Evolutionary conservation across 192 early-diverging fungal species (phyloP).

Genomic region (Thamnidium elegans): DNA sequence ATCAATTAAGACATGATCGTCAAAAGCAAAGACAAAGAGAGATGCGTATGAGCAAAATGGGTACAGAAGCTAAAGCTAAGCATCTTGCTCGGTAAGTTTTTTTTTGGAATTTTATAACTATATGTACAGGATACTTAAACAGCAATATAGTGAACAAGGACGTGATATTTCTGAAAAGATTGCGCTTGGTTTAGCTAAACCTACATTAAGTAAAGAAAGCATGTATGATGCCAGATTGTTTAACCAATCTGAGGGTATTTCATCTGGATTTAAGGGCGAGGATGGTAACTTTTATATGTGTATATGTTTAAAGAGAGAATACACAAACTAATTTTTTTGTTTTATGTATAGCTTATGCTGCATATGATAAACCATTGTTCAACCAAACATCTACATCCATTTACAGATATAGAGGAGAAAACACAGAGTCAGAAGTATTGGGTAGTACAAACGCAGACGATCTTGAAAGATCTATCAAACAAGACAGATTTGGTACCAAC

Average conservation of each 20-base stretch:
- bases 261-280: slow-evolving; percentile 86
- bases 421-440: slow-evolving; percentile 54
- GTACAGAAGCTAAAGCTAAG: slow-evolving; percentile 81
- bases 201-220: slow-evolving; percentile 82
- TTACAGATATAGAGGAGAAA: slow-evolving; percentile 74
- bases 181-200: slow-evolving; percentile 93
- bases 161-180: slow-evolving; percentile 99
- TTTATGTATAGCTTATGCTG: slow-evolving; percentile 60
- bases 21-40: slow-evolving; percentile 86
- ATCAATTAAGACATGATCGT: slow-evolving; percentile 80
- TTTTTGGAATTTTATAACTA: not conserved
- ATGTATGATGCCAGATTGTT: slow-evolving; percentile 95
- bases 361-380: slow-evolving; percentile 98
- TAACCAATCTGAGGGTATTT: slow-evolving; percentile 84
- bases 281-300: slow-evolving; percentile 48
- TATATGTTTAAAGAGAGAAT: not conserved
- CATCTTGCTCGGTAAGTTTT: slow-evolving; percentile 55
- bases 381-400: slow-evolving; percentile 61
- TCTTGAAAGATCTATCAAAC: slow-evolving; percentile 65
- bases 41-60: slow-evolving; percentile 84
- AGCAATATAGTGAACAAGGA: slow-evolving; percentile 56
- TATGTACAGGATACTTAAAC: not conserved
- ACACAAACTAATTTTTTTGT: not conserved
- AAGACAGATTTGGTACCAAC: slow-evolving; percentile 61
- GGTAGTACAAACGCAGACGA: slow-evolving; percentile 65